These are phyloP conservation scores for Fragilariopsis cylindrus DNA, from an alignment of 108 stramenopile species.

Conservation along the genomic window DNA sequence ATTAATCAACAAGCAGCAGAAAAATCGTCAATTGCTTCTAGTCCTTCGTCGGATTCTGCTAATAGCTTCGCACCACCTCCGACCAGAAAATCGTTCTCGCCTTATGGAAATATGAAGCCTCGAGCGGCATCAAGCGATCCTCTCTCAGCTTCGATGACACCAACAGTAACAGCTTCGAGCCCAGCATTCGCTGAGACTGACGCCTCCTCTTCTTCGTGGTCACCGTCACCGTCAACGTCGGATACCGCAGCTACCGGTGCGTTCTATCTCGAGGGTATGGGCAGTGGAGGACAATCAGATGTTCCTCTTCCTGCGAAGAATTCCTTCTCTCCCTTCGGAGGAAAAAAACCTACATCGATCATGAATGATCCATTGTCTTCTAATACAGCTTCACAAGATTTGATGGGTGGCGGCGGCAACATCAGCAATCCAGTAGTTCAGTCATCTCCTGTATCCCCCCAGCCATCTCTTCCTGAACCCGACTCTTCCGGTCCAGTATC, in stretches of 20 bases:
- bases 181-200: too few relatives aligned
- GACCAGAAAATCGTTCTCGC: too few relatives aligned
- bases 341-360: neutral
- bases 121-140: too few relatives aligned
- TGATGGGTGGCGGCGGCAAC: too few relatives aligned
- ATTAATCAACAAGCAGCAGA: conserved; percentile 7
- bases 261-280: neutral
- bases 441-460: neutral
- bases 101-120: too few relatives aligned
- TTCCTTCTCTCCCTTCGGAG: conserved; percentile 17
- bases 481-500: too few relatives aligned
- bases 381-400: neutral
- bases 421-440: neutral
- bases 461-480: too few relatives aligned
- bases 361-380: conserved; percentile 12
- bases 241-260: neutral
- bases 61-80: too few relatives aligned
- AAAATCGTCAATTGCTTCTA: neutral
- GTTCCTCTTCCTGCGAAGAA: conserved; percentile 5
- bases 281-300: neutral
- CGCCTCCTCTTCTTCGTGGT: too few relatives aligned
- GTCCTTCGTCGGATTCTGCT: too few relatives aligned
- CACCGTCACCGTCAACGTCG: neutral
- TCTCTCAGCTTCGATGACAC: too few relatives aligned
- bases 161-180: too few relatives aligned